Conservation (phyloP, 352 stramenopile species). For the Hyaloperonospora arabidopsidis region DNA sequence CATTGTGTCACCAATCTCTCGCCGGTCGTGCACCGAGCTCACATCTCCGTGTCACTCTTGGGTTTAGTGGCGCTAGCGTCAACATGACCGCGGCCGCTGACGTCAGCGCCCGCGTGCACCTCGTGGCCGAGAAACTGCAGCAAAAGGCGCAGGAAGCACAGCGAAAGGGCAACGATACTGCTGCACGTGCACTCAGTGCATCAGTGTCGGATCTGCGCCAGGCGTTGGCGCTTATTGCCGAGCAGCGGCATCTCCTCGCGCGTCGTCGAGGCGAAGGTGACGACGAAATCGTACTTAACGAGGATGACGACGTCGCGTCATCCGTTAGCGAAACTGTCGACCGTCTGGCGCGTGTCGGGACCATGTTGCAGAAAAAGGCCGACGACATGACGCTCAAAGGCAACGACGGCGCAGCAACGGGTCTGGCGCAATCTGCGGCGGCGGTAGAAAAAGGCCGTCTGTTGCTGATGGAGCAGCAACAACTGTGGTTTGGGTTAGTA, state of each 20-base stretch:
- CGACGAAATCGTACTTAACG: constrained; percentile 1
- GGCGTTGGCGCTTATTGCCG: constrained; percentile 40
- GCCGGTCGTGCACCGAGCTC: not conserved
- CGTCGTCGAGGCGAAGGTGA: constrained; percentile 22
- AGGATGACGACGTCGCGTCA: constrained; percentile 16
- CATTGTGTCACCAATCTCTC: not conserved
- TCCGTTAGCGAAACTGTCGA: constrained; percentile 31
- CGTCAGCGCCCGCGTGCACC: constrained; percentile 52
- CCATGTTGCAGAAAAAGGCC: constrained; percentile 62
- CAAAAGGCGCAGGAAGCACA: constrained; percentile 60
- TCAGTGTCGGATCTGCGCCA: constrained; percentile 54
- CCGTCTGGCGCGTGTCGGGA: constrained; percentile 37
- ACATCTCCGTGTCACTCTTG: too few relatives aligned
- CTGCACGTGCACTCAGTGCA: constrained; percentile 35
- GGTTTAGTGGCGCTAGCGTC: not conserved
- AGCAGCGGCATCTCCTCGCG: constrained; percentile 46
- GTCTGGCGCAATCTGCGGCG: constrained; percentile 46
- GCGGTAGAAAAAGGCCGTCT: constrained; percentile 31
- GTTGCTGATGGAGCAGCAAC: constrained; percentile 43
- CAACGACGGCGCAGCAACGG: constrained; percentile 43
- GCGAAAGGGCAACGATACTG: constrained; percentile 44
- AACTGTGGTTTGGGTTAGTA: constrained; percentile 36
- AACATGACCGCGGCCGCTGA: constrained; percentile 32
- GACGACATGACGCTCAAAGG: constrained; percentile 69
- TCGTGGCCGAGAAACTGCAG: constrained; percentile 71